Percentiles rank a stretch among this genome's conserved stretches.
These are phyloP conservation scores for Penicillium cosmopolitanum DNA, from an alignment of 495 filamentous ascomycete genomes.

Conservation along the genomic window DNA sequence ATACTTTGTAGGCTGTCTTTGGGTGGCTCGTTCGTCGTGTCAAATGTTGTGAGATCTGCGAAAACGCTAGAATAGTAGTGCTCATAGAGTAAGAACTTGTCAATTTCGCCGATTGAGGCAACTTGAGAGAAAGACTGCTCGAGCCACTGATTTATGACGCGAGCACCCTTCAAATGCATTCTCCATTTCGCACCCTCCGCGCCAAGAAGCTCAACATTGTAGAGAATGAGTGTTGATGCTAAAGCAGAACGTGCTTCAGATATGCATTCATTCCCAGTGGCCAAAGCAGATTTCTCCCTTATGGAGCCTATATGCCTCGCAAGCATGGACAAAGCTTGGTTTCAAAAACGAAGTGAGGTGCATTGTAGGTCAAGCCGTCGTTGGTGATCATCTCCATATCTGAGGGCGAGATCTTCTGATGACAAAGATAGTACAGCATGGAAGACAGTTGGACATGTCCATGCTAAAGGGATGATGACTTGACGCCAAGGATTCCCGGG, in stretches of 20 bases:
- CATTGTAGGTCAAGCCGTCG: conserved; percentile 3
- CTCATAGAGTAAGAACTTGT: conserved; percentile 30
- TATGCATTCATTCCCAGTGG: background rate
- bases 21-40: conserved; percentile 8
- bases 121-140: conserved; percentile 9
- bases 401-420: conserved; percentile 15
- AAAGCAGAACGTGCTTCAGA: conserved; percentile 14
- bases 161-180: conserved; percentile 28
- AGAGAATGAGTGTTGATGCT: conserved; percentile 25
- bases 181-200: conserved; percentile 24
- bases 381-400: conserved; percentile 9
- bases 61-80: conserved; percentile 29
- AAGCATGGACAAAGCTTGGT: conserved; percentile 11
- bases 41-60: conserved; percentile 27
- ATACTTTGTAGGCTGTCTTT: conserved; percentile 9
- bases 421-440: conserved; percentile 15
- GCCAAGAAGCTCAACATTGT: conserved; percentile 25
- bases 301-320: conserved; percentile 8
- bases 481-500: conserved; percentile 21
- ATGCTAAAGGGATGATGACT: conserved; percentile 18
- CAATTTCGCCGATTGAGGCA: conserved; percentile 8
- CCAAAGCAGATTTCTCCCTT: background rate
- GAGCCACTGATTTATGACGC: conserved; percentile 24
- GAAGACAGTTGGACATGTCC: conserved; percentile 8
- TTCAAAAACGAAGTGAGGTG: conserved; percentile 6